Evolutionary conservation across 257 asterid species (phyloP).

Genomic region (Solanum lignicaule): DNA sequence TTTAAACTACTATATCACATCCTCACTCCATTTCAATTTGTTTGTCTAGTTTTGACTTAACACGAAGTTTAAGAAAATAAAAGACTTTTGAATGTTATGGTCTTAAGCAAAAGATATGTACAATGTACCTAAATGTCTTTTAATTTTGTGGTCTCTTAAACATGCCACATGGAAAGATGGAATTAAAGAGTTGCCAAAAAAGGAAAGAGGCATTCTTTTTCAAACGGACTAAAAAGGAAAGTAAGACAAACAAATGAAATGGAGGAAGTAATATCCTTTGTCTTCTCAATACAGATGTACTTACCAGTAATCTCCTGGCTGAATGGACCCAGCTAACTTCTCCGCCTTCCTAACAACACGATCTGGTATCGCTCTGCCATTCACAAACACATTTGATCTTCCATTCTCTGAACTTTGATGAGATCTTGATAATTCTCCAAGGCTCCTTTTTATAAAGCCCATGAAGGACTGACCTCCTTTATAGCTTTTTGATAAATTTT

Average conservation of each 20-base stretch:
- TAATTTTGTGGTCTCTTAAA: background rate
- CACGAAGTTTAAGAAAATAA: background rate
- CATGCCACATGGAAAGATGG: background rate
- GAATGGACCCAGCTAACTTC: conserved; percentile 78
- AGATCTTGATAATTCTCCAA: conserved; percentile 55
- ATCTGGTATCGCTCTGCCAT: conserved; percentile 60
- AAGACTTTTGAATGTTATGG: background rate
- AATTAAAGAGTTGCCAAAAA: background rate
- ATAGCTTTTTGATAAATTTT: conserved; percentile 32
- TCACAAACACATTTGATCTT: conserved; percentile 47
- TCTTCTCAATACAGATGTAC: conserved; percentile 6
- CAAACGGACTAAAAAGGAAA: background rate
- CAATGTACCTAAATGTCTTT: background rate
- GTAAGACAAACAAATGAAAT: background rate
- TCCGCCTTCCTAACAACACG: conserved; percentile 82
- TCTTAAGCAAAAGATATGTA: background rate
- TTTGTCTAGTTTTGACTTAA: background rate
- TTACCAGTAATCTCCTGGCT: conserved; percentile 89
- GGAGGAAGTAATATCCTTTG: background rate
- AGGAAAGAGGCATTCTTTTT: background rate
- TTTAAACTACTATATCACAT: background rate
- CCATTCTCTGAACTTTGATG: conserved; percentile 37
- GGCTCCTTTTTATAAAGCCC: conserved; percentile 57
- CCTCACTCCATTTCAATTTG: background rate
- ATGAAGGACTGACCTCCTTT: conserved; percentile 74